phyloP scores from a whole-genome alignment of 2,329 filamentous ascomycete genomes.

The Hypoxylon sp. region DNA sequence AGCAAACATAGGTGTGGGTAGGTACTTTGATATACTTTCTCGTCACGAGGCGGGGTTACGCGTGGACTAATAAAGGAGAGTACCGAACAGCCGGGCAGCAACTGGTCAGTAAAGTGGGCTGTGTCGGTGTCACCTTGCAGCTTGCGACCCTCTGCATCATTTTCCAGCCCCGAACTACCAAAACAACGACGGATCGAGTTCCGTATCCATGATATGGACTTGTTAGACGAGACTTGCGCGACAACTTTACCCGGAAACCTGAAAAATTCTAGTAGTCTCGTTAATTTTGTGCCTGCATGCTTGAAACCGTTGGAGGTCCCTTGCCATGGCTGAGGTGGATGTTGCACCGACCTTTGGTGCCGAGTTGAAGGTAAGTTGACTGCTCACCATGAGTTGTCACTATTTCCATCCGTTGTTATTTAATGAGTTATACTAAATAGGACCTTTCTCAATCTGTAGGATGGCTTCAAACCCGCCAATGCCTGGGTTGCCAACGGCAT shows the following conservation, averaged over 20 bases:
- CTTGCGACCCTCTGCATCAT: slow-evolving; percentile 32
- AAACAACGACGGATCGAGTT: slow-evolving; percentile 5
- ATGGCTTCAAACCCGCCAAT: slow-evolving; percentile 96
- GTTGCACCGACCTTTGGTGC: slow-evolving; percentile 89
- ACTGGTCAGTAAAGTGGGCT: slow-evolving; percentile 33
- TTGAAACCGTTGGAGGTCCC: slow-evolving; percentile 38
- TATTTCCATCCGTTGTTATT: not conserved
- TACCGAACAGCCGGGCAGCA: slow-evolving; percentile 38
- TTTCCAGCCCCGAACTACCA: slow-evolving; percentile 14
- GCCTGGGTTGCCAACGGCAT: slow-evolving; percentile 92
- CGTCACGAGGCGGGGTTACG: slow-evolving; percentile 26
- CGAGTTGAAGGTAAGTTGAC: slow-evolving; percentile 84
- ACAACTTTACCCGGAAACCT: slow-evolving; percentile 15
- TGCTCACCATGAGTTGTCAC: not conserved
- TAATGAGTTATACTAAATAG: slow-evolving; percentile 20
- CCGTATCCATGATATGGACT: slow-evolving; percentile 44
- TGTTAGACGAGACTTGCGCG: slow-evolving; percentile 35
- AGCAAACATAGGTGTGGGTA: not conserved
- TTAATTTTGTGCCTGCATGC: slow-evolving; percentile 44
- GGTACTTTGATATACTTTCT: not conserved
- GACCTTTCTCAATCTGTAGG: slow-evolving; percentile 66
- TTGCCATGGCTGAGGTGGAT: slow-evolving; percentile 84
- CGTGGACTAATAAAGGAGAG: slow-evolving; percentile 15
- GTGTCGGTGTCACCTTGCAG: slow-evolving; percentile 28
- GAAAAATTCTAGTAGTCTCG: slow-evolving; percentile 16